Conservation (phyloP, 345 rosid species). For the Hibiscus trionum region DNA sequence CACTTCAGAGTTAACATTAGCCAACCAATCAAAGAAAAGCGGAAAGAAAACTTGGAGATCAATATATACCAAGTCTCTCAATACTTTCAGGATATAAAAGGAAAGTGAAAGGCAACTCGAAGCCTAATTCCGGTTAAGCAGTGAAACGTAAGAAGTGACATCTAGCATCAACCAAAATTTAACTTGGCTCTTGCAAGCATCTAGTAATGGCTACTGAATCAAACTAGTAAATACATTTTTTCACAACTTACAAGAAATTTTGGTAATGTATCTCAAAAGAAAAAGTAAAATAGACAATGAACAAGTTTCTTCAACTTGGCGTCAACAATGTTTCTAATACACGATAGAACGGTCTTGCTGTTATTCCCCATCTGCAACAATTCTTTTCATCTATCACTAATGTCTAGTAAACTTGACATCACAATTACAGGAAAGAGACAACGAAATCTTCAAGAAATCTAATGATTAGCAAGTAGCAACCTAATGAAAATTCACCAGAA, state of each 20-base stretch:
- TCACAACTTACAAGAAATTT: background rate
- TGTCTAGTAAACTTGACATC: background rate
- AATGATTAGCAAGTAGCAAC: constrained; percentile 7
- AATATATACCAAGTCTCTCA: background rate
- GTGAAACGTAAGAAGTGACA: background rate
- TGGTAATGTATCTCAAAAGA: background rate
- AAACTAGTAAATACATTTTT: background rate
- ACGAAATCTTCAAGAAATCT: background rate
- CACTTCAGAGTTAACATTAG: background rate
- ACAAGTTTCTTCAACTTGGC: background rate
- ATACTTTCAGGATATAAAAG: background rate
- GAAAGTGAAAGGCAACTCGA: background rate
- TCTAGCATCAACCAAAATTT: background rate
- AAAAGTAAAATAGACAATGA: background rate
- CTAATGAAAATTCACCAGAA: background rate
- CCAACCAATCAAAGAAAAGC: background rate
- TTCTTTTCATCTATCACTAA: background rate
- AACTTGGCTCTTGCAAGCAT: background rate
- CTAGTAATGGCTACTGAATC: background rate
- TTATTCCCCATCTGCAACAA: background rate
- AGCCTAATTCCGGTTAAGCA: background rate
- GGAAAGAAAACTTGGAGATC: background rate
- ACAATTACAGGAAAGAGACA: background rate
- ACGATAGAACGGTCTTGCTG: background rate
- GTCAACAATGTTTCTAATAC: background rate